Percentiles rank a stretch among this genome's conserved stretches.
Conservation (phyloP, 352 stramenopile genomes). For the Pythium aphanidermatum region DNA sequence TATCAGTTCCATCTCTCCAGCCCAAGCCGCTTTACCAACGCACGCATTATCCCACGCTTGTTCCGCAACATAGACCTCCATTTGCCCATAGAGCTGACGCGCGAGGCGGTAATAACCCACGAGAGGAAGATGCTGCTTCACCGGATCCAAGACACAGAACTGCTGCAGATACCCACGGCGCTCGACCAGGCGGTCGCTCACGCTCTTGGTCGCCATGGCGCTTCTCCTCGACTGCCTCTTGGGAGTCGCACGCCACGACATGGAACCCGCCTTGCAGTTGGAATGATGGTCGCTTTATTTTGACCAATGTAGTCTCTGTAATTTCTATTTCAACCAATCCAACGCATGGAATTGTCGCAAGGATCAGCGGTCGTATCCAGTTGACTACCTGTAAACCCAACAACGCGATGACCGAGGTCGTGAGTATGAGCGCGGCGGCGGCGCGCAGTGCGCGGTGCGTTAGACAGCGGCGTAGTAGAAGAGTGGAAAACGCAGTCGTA, state of each 20-base stretch:
- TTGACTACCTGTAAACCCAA: background rate
- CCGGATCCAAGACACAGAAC: slow-evolving; percentile 53
- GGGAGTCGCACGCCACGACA: background rate
- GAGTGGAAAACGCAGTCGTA: background rate
- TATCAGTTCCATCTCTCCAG: too few relatives aligned
- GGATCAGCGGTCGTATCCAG: background rate
- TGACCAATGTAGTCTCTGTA: slow-evolving; percentile 3
- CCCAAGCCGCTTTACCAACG: too few relatives aligned
- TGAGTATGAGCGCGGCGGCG: slow-evolving; percentile 18
- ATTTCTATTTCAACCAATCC: slow-evolving; percentile 14
- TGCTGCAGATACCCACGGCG: slow-evolving; percentile 49
- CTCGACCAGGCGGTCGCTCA: slow-evolving; percentile 48
- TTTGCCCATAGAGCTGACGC: slow-evolving; percentile 69
- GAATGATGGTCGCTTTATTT: slow-evolving; percentile 13
- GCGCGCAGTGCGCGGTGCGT: slow-evolving; percentile 16
- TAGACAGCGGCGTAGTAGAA: background rate
- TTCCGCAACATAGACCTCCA: slow-evolving; percentile 58
- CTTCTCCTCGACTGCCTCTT: background rate
- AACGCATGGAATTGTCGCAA: background rate
- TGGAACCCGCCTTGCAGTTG: slow-evolving; percentile 2
- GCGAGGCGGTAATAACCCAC: slow-evolving; percentile 68
- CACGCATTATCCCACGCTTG: slow-evolving; percentile 70
- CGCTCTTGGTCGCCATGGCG: background rate
- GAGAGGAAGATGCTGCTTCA: slow-evolving; percentile 59
- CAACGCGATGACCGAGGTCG: slow-evolving; percentile 12